Base-by-base conservation (phyloP, 768 basidiomycete species). In the Collybia sordida region DNA sequence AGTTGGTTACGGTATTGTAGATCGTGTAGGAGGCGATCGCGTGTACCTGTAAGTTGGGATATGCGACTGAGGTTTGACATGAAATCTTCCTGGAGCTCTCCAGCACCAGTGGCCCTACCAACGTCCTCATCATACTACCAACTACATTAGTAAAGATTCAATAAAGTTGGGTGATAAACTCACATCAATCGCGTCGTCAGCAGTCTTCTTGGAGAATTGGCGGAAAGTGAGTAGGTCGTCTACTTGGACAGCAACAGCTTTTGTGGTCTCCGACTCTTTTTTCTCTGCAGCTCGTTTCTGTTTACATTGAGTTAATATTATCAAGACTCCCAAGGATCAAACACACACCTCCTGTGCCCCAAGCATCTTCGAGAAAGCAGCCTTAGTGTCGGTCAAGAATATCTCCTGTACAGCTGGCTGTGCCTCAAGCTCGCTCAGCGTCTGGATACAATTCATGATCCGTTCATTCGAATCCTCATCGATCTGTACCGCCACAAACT, bases 401-500 rank as follows among this genome's bases (percentile, higher is more conserved):
- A 88, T 79, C 45, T 87, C 81, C 37, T 86, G 78, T 2, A 88
- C 82, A 34, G 73, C 73, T 9, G 72, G 68, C 36, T 77, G 72
- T 5, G 74, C 72, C 51, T 83, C 75, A 27, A 96, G 72, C 55
- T 93, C 86, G 57, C 93, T 92, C 60, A 99, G 74, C 1, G 94
- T 93, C 63, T 93, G 89, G 45, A 99, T 88, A 70, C 97, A 99
- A 67, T 88, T 91, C 78, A 97, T 82, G 69, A 99, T 93, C 21
- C 97, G 86, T 68, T 99, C 97, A 57, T 84, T 88, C 4, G 93
- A 95, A 66, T 99, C 97, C 65, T 99, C 97, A 72, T 99, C 97
- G 56, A 99, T 99, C n/a, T 91, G 89, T 1, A 86, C 87, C 0
- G 90, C 84, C 38, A 88, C 90, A 58, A 96, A 95, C 64, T 95